Conservation (phyloP, 805 yeast genomes). For the Spathaspora boniae region DNA sequence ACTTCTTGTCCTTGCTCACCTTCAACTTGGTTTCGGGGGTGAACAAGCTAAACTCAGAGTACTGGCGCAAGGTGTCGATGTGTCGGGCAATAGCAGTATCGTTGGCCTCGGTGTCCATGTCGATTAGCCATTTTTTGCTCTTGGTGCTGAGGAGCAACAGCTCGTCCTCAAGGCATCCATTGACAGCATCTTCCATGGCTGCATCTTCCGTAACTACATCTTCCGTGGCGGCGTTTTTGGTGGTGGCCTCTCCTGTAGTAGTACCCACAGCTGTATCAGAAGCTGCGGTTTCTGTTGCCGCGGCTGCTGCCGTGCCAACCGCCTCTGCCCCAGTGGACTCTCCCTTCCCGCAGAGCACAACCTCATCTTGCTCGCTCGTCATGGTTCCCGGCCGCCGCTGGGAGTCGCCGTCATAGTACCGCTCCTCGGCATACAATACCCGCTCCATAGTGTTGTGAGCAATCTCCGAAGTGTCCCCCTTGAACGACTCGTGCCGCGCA, state of each 20-base stretch:
- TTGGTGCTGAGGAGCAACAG: conserved; percentile 6
- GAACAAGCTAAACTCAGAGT: conserved; percentile 27
- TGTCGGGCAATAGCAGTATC: conserved; percentile 19
- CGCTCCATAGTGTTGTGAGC: conserved; percentile 35
- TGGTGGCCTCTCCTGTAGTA: too few species aligned
- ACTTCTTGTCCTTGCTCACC: conserved; percentile 32
- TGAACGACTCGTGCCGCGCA: conserved; percentile 32
- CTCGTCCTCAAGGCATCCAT: too few species aligned
- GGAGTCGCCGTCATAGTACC: too few species aligned
- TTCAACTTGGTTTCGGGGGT: conserved; percentile 22
- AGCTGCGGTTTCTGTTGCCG: too few species aligned
- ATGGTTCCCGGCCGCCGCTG: conserved; percentile 10
- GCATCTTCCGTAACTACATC: too few species aligned
- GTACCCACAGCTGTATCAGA: too few species aligned
- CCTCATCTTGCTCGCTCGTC: too few species aligned
- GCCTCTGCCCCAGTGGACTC: too few species aligned
- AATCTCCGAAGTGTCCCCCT: conserved; percentile 38
- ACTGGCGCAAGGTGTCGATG: conserved; percentile 16
- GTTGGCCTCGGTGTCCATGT: conserved; percentile 21
- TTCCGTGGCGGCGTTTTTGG: too few species aligned
- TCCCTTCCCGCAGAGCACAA: too few species aligned
- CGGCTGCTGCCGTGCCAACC: too few species aligned
- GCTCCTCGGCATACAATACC: conserved; percentile 35
- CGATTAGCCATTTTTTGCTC: conserved; percentile 15
- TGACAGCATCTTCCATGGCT: too few species aligned